Conservation (phyloP, 805 yeast genomes). For the Yarrowia sp. region DNA sequence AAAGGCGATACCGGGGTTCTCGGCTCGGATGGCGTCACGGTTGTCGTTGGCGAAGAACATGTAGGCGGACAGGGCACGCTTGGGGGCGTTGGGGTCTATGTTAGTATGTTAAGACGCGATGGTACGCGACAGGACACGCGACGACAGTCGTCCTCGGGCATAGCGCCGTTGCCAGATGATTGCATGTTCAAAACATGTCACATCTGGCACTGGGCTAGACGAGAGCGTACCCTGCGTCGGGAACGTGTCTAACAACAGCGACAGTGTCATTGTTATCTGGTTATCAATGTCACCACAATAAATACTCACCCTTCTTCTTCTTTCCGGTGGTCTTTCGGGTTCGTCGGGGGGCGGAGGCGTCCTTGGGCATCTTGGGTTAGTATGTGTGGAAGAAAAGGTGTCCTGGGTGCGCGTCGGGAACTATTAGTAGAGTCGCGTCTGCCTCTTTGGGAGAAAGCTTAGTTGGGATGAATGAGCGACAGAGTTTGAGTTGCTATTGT, state of each 20-base stretch:
- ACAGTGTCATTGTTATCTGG: too few relatives aligned
- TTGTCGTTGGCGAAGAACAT: conserved; percentile 98
- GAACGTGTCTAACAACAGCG: not conserved
- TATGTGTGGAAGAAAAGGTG: conserved; percentile 5
- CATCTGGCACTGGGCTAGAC: too few relatives aligned
- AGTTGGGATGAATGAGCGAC: conserved; percentile 16
- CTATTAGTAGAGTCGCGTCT: conserved; percentile 17
- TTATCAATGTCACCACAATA: not conserved
- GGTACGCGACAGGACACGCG: not conserved
- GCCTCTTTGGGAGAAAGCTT: conserved; percentile 10
- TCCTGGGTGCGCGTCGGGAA: conserved; percentile 17
- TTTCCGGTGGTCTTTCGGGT: conserved; percentile 28
- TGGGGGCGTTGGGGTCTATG: conserved; percentile 81
- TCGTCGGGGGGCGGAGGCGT: conserved; percentile 31
- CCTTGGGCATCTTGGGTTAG: conserved; percentile 33
- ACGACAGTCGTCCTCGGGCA: too few relatives aligned
- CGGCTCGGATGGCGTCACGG: conserved; percentile 93
- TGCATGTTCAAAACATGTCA: too few relatives aligned
- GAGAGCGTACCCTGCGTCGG: too few relatives aligned
- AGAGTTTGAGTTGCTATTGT: conserved; percentile 24
- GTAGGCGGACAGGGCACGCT: conserved; percentile 96
- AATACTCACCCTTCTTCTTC: conserved; percentile 31
- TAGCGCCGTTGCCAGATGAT: too few relatives aligned
- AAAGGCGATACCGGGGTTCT: conserved; percentile 92
- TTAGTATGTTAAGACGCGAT: not conserved